phyloP scores from a whole-genome alignment of 1,284 basidiomycete species.

The Phlebopus sp. region DNA sequence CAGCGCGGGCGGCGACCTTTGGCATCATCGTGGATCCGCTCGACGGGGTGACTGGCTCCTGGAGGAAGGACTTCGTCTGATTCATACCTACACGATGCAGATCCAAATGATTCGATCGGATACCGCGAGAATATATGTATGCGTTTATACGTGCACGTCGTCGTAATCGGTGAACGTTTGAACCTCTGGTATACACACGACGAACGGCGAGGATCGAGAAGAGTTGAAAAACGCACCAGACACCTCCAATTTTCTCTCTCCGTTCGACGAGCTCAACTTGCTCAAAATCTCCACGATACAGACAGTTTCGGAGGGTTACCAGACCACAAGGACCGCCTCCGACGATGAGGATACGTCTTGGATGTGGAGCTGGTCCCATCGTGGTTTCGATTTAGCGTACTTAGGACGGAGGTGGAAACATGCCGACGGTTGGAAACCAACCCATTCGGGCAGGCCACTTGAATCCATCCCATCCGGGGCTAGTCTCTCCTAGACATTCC shows the following conservation, averaged over 20 bases:
- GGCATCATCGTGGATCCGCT: slow-evolving; percentile 4
- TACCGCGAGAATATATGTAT: background rate
- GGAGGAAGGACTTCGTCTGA: slow-evolving; percentile 16
- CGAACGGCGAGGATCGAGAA: background rate
- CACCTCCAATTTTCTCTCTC: slow-evolving; percentile 44
- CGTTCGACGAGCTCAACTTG: slow-evolving; percentile 43
- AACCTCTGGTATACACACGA: too few species aligned
- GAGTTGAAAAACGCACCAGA: slow-evolving; percentile 37
- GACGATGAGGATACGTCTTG: slow-evolving; percentile 37
- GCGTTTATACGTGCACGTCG: too few species aligned
- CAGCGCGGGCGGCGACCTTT: slow-evolving; percentile 34
- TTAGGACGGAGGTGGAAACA: too few species aligned
- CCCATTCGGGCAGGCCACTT: too few species aligned
- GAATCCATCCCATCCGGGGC: too few species aligned
- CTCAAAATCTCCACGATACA: slow-evolving; percentile 36
- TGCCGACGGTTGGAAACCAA: too few species aligned
- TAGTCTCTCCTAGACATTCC: too few species aligned
- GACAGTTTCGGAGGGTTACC: slow-evolving; percentile 43
- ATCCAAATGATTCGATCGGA: background rate
- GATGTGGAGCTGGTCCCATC: slow-evolving; percentile 9
- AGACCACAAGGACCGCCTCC: slow-evolving; percentile 46
- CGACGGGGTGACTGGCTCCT: background rate
- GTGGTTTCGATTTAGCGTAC: slow-evolving; percentile 1
- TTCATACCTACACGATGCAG: background rate
- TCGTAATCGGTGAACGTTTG: too few species aligned